Evolutionary conservation across 2,329 filamentous ascomycete species (phyloP), one percentile per base, ranked within the genome.

Genomic region (Neofusicoccum umdonicola): DNA sequence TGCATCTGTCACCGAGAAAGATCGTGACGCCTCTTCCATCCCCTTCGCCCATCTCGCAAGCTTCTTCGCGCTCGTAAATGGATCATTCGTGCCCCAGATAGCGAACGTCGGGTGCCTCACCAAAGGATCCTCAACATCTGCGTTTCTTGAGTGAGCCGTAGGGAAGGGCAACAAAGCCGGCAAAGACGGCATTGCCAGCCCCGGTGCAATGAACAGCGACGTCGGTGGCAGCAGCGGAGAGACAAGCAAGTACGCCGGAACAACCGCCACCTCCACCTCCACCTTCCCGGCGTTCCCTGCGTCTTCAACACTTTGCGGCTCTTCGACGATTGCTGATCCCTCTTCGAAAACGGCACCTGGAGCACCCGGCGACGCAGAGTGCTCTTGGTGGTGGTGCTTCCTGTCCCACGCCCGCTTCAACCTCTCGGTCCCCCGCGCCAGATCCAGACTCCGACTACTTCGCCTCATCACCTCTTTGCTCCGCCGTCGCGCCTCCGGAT

Each of bases 51-150:
- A 97, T 0, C 81, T 78, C 11, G 85, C 83, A 69, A 93, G 80
- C 74, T 86, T 90, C 65, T 82, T 84, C 3, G 80, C 81, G 0
- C 88, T 85, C 1, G 91, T 88, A 68, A 97, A 96, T 0, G 83
- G 78, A 74, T 98, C 93, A 3, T 84, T 81, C 58, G 89, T 86
- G 1, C 93, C 94, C 71, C 88, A 96, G 0, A 96, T 76, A 0
- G 87, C 88, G 39, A 97, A 74, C 0, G 89, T 89, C 4, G 62
- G 62, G 54, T 73, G 68, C 42, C 69, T 71, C 4, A n/a, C 6
- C 13, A 11, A 17, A 7, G n/a, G 22, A 15, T 3, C 52, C 37
- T 2, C 27, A 48, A 13, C 22, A 12, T 8, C 5, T 62, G 31
- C 4, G 31, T 3, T 15, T 31, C 27, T 31, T 7, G 27, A 31